Percentiles rank a stretch among this genome's conserved stretches.
Evolutionary conservation across 441 rosid genomes (phyloP).

Genomic region (Euphorbia corollata): DNA sequence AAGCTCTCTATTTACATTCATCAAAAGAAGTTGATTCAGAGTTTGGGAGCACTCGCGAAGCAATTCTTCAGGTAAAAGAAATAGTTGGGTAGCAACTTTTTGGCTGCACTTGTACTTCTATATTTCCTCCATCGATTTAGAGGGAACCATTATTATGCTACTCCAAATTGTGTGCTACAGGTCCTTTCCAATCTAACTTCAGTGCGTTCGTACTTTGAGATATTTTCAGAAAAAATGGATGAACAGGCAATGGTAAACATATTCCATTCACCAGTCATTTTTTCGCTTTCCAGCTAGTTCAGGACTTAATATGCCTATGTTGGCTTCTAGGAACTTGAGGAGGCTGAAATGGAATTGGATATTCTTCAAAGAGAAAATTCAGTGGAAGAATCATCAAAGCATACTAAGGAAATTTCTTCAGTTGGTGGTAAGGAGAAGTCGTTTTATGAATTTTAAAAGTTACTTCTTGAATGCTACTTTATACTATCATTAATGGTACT

Average conservation of each 20-base stretch:
- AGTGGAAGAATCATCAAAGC: constrained; percentile 26
- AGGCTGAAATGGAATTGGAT: constrained; percentile 68
- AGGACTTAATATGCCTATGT: constrained; percentile 16
- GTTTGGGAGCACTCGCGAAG: constrained; percentile 58
- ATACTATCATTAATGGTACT: not conserved
- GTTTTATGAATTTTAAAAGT: not conserved
- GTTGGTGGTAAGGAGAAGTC: constrained; percentile 26
- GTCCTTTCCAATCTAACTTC: constrained; percentile 60
- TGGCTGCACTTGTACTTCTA: not conserved
- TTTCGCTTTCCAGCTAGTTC: constrained; percentile 16
- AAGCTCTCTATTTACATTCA: constrained; percentile 43
- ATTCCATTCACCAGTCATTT: constrained; percentile 7
- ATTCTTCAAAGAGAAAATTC: constrained; percentile 45
- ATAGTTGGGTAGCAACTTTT: constrained; percentile 1
- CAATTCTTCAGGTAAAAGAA: constrained; percentile 65
- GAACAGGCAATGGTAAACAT: constrained; percentile 49
- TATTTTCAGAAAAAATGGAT: constrained; percentile 45
- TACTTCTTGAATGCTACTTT: constrained; percentile 2
- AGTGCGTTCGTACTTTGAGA: constrained; percentile 57
- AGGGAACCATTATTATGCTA: not conserved
- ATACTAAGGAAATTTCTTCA: constrained; percentile 28
- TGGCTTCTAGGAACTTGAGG: constrained; percentile 54
- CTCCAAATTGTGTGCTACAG: constrained; percentile 31
- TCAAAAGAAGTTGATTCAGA: constrained; percentile 44
- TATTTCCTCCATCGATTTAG: not conserved